These are phyloP conservation scores for Tylopilus plumbeoviolaceoides DNA, from an alignment of 768 basidiomycete species.

Conservation along the genomic window DNA sequence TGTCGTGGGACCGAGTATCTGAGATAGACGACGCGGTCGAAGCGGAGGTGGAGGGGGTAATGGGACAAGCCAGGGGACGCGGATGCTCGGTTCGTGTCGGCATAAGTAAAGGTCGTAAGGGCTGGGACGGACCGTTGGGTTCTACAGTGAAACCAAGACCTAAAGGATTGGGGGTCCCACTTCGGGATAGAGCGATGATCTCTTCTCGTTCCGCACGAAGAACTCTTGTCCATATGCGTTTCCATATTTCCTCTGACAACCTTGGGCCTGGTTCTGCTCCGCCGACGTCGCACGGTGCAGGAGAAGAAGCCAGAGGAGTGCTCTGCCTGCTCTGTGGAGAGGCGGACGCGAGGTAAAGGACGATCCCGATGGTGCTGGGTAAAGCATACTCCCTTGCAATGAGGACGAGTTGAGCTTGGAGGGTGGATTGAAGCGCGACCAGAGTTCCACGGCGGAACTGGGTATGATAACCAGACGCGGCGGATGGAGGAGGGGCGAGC, in stretches of 20 bases:
- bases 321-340: slow-evolving; percentile 20
- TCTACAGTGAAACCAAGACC: slow-evolving; percentile 43
- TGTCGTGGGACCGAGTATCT: slow-evolving; percentile 43
- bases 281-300: slow-evolving; percentile 27
- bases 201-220: slow-evolving; percentile 56
- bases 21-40: slow-evolving; percentile 51
- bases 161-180: slow-evolving; percentile 38
- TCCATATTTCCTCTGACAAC: slow-evolving; percentile 86
- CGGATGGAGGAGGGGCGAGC: slow-evolving; percentile 47
- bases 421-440: slow-evolving; percentile 77
- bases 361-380: slow-evolving; percentile 78
- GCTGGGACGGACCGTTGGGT: slow-evolving; percentile 25
- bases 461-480: slow-evolving; percentile 71
- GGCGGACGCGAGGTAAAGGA: slow-evolving; percentile 71
- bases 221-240: slow-evolving; percentile 76
- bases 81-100: slow-evolving; percentile 38
- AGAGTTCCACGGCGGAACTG: slow-evolving; percentile 84
- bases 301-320: slow-evolving; percentile 17
- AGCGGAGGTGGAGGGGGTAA: slow-evolving; percentile 40
- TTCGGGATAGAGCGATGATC: slow-evolving; percentile 30
- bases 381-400: slow-evolving; percentile 94
- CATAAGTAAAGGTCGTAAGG: slow-evolving; percentile 47
- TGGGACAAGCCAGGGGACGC: slow-evolving; percentile 29
- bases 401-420: slow-evolving; percentile 77
- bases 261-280: slow-evolving; percentile 68